Base-by-base conservation (phyloP, 192 early-diverging fungal genomes). In the Linnemannia zychae region DNA sequence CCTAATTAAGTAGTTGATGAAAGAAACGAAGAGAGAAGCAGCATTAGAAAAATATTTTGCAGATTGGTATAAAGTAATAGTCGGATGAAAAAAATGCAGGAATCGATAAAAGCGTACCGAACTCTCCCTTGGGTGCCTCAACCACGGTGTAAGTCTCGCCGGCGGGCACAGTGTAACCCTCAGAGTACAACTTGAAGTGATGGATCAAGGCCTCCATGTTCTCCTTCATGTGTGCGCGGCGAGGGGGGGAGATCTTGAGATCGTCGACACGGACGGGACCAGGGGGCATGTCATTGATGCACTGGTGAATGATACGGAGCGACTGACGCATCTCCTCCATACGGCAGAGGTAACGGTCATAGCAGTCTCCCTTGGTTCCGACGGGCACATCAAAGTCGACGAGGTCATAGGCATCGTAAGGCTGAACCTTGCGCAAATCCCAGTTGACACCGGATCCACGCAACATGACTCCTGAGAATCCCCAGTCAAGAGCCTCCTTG, bases 141-240 rank as follows among this genome's bases (percentile, higher is more conserved):
- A 99, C 95, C 16, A 94, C 97, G 28, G 97, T 97, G 91, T 99
- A 99, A 7, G 98, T 98, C 90, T 99, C 98, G 48, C 98, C 98
- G 44, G 96, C 88, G 31, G 98, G 98, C 36, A 99, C 98, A 53
- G 97, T 93, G 91, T 94, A 99, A 49, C 98, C 98, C 90, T 99
- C 98, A n/a, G 96, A 97, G 90, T 97, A 99, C 40, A 99, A 91
- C 91, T 99, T 99, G 89, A 99, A 99, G 90, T 99, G 98, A 87
- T 98, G 97, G 78, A 99, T 99, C 69, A 99, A 89, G 7, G 97
- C 97, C 88, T 99, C 98, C 98, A 99, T 99, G 88, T 94, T 95
- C 90, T 98, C 95, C 93, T 99, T 99, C 98, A 99, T 99, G 82
- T 91, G 88, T 24, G 93, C 93, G 75, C 98, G 94, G 34, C 94